Base-by-base conservation (phyloP, 169 alveolate species). In the Plasmodium gonderi region DNA sequence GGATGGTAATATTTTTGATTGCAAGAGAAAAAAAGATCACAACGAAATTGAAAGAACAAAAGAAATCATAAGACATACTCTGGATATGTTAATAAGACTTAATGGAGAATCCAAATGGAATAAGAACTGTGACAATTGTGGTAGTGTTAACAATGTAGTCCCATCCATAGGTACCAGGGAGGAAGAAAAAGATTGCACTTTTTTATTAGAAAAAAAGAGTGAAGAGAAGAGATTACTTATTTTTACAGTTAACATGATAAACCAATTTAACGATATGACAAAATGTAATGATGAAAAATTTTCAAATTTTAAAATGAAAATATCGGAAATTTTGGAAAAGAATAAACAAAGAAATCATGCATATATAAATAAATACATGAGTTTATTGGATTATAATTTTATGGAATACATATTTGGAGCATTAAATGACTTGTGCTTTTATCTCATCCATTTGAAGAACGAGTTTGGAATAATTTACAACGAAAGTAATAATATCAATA, bases 191-290 rank as follows among this genome's bases (percentile, higher is more conserved):
- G 45, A 40, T n/a, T 36, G 29, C 26, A 33, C 42, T 1, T 54
- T 85, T 0, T 67, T 74, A n/a, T 17, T 75, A 14, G 45, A 20
- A 14, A 64, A 67, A 79, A 68, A 45, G 20, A 77, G 36, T 17
- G 94, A 90, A 78, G 94, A 90, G 8, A 90, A 90, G 38, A 42
- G 49, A 78, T 42, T 90, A 9, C 67, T 90, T 49, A 65, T 90
- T 45, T 90, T 77, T 49, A 90, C 91, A 8, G 36, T 90, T 49
- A 90, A 78, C 54, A 67, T 65, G 78, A 26, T 90, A 51, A 47
- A 65, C 76, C 31, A 90, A 51, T 90, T 77, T 20, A 65, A n/a
- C 23, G 40, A 90, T 20, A 11, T 90, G 64, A 77, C 90, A 77
- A 54, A 67, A 12, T 90, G 40, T 90, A 67, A 78, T n/a, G 77